Evolutionary conservation across 73 alveolate species (phyloP).

Genomic region (Paramecium tetraurelia): DNA sequence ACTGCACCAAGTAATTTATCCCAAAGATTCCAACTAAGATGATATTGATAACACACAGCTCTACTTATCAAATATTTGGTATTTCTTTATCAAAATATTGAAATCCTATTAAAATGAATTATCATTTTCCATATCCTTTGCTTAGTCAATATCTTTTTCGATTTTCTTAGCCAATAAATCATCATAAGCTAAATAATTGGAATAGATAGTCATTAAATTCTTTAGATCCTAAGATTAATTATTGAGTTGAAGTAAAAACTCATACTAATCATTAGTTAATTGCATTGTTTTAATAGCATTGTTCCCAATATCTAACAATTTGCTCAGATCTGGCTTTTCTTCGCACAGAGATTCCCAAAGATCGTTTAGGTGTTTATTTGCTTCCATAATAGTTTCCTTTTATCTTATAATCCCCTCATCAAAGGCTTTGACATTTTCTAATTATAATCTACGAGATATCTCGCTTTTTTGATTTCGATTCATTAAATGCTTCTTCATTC

Average conservation of each 20-base stretch:
- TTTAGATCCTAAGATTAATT: constrained; percentile 40
- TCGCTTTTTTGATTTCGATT: constrained; percentile 51
- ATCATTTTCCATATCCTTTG: constrained; percentile 57
- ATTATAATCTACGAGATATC: constrained; percentile 1
- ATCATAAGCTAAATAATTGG: constrained; percentile 41
- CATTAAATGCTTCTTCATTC: background rate
- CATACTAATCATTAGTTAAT: constrained; percentile 40
- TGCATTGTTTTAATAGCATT: background rate
- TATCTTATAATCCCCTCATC: constrained; percentile 48
- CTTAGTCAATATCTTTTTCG: constrained; percentile 37
- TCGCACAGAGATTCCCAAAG: constrained; percentile 48
- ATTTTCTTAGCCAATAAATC: constrained; percentile 45
- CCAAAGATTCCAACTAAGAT: background rate
- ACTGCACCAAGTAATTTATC: constrained; percentile 50
- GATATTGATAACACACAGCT: constrained; percentile 52
- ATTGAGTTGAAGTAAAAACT: background rate
- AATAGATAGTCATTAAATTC: constrained; percentile 50
- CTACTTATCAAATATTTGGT: constrained; percentile 43
- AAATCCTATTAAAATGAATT: constrained; percentile 53
- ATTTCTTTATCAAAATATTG: constrained; percentile 15
- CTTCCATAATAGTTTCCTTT: constrained; percentile 30
- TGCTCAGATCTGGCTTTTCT: constrained; percentile 52
- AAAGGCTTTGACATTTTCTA: constrained; percentile 46
- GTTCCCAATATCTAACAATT: constrained; percentile 44
- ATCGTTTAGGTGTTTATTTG: background rate